A percentile compares a stretch with the other conserved stretches of the same genome.
Conservation (phyloP, 441 rosid species). For the Bocquillonia castaneifolia region DNA sequence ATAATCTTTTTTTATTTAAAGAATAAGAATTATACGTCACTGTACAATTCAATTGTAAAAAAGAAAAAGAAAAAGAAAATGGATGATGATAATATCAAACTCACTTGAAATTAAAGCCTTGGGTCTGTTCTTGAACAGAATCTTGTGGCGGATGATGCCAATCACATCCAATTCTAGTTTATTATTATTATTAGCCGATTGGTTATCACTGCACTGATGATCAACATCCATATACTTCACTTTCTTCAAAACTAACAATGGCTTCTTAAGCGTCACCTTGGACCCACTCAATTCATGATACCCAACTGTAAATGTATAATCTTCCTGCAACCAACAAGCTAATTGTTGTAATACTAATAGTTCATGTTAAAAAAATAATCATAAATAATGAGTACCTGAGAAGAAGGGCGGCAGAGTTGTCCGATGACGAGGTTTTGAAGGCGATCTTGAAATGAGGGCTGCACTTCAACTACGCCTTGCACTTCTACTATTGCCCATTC, state of each 20-base stretch:
- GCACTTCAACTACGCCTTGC: constrained; percentile 75
- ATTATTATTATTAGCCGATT: constrained; percentile 24
- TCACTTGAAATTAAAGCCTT: constrained; percentile 71
- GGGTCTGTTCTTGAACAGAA: constrained; percentile 78
- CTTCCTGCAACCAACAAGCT: constrained; percentile 35
- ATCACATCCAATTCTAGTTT: constrained; percentile 53
- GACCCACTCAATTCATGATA: constrained; percentile 72
- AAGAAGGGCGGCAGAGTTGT: constrained; percentile 61
- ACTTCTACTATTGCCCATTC: constrained; percentile 83
- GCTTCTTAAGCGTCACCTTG: constrained; percentile 62
- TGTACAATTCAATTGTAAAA: too few species aligned
- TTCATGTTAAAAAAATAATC: too few species aligned
- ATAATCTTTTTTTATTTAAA: too few species aligned
- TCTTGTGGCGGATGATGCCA: constrained; percentile 63
- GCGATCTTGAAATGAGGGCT: constrained; percentile 50
- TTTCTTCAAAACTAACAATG: constrained; percentile 73
- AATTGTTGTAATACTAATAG: too few species aligned
- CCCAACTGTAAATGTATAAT: constrained; percentile 71
- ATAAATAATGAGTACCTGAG: constrained; percentile 49
- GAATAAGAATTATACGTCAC: too few species aligned
- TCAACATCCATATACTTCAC: constrained; percentile 32
- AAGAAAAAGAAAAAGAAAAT: too few species aligned
- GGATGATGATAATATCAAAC: neutral
- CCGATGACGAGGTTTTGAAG: constrained; percentile 76
- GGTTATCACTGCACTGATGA: constrained; percentile 11